Evolutionary conservation across 257 asterid genomes (phyloP).

Genomic region (Solanum bulbocastanum): DNA sequence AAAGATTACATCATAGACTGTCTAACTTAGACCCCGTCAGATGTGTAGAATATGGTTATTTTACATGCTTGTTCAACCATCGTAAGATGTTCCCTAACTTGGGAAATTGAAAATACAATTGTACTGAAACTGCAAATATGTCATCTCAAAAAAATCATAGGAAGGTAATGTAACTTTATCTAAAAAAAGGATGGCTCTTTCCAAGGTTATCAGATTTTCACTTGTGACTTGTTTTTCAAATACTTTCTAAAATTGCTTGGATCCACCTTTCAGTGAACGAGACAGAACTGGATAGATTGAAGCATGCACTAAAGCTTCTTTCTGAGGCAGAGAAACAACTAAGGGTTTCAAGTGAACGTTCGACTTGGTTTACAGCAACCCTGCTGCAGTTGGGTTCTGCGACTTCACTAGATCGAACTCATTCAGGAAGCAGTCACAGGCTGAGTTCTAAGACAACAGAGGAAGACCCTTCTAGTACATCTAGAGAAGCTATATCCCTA

Average conservation of each 20-base stretch:
- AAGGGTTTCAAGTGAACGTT: slow-evolving; percentile 74
- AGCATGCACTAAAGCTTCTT: slow-evolving; percentile 74
- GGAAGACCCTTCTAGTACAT: slow-evolving; percentile 42
- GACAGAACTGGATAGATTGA: slow-evolving; percentile 65
- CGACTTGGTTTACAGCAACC: slow-evolving; percentile 98
- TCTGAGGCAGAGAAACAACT: slow-evolving; percentile 93
- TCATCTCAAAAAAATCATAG: not conserved
- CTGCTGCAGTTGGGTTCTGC: slow-evolving; percentile 77
- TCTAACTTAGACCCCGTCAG: not conserved
- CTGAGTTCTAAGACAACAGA: slow-evolving; percentile 72
- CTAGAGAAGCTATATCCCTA: slow-evolving; percentile 35
- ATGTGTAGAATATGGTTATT: not conserved
- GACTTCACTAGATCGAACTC: slow-evolving; percentile 61
- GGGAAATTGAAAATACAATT: not conserved
- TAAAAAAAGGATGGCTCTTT: not conserved
- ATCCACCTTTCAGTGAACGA: slow-evolving; percentile 56
- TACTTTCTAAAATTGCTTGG: slow-evolving; percentile 1
- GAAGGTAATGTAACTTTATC: not conserved
- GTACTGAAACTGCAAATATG: not conserved
- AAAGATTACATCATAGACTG: not conserved
- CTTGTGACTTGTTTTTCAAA: not conserved
- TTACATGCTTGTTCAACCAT: not conserved
- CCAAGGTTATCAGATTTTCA: not conserved
- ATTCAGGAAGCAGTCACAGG: slow-evolving; percentile 66
- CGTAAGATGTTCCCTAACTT: not conserved